Evolutionary conservation across 768 basidiomycete genomes (phyloP).

Genomic region (Phaeotremella fagi): DNA sequence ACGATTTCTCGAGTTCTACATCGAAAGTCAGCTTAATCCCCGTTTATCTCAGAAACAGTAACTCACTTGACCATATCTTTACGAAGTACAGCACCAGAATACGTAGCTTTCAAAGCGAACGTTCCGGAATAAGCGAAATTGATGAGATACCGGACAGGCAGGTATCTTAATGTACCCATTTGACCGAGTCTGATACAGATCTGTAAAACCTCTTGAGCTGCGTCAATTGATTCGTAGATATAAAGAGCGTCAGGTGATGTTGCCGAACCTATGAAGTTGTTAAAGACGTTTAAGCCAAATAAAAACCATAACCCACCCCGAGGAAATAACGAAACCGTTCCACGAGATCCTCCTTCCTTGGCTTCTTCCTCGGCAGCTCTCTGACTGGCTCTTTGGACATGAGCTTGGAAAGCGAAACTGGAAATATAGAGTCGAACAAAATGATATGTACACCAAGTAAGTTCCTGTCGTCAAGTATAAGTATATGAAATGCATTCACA

Average conservation of each 20-base stretch:
- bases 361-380: slow-evolving; percentile 15
- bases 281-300: background rate
- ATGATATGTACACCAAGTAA: slow-evolving; percentile 36
- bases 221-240: slow-evolving; percentile 45
- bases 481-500: background rate
- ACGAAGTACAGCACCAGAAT: slow-evolving; percentile 38
- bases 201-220: slow-evolving; percentile 36
- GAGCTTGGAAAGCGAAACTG: slow-evolving; percentile 38
- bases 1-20: slow-evolving; percentile 38
- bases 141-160: slow-evolving; percentile 42
- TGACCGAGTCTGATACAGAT: slow-evolving; percentile 36
- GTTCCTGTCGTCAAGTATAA: slow-evolving; percentile 11
- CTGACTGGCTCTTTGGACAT: slow-evolving; percentile 22
- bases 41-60: background rate
- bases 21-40: too few species aligned
- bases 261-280: slow-evolving; percentile 23
- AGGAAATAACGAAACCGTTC: slow-evolving; percentile 26
- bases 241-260: slow-evolving; percentile 37
- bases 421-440: slow-evolving; percentile 37
- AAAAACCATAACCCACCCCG: slow-evolving; percentile 23
- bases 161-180: slow-evolving; percentile 30
- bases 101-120: slow-evolving; percentile 41
- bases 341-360: background rate
- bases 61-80: slow-evolving; percentile 34
- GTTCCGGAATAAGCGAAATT: slow-evolving; percentile 44